Base-by-base conservation (phyloP, 352 stramenopile species). In the Blastocystis sp. region DNA sequence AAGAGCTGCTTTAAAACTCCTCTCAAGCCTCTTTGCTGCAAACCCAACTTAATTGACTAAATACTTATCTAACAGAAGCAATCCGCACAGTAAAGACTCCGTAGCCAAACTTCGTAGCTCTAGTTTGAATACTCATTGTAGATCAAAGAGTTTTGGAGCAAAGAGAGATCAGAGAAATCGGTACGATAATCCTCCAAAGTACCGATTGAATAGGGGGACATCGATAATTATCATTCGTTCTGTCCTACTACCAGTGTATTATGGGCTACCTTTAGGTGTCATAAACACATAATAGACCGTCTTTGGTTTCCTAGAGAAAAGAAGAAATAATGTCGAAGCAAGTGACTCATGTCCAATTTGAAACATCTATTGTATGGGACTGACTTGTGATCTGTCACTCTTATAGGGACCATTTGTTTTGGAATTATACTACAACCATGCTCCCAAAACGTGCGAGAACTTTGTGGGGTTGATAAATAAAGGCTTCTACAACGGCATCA, bases 401-500 rank as follows among this genome's bases (percentile, higher is more conserved):
- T 24, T 6, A 6, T 85, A 85, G 93, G 95, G 95, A 34, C 92
- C 92, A 18, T 97, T 98, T 88, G 96, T 93, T 9, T 91, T 98
- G 85, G 95, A 98, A 91, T 90, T 98, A 39, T 98, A 98, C 93
- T 94, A 92, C 79, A 92, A 97, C 64, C 94, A 98, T 91, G 95
- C 95, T 20, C 95, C 95, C 1, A 93, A 93, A 66, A 96, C 94
- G 37, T 98, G 95, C 92, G 94, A 95, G 91, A 98, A 98, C 92
- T 93, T 98, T 54, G 91, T 92, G 6, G 94, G 97, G 90, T 92
- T 98, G 66, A 94, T 95, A 68, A 92, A 95, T 34, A 93, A 93
- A 37, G 96, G 95, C 20, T 98, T 97, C 92, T 98, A 98, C 92
- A 95, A 98, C 92, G 96, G 95, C 82, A 96, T 94, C 16, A 95